These are phyloP conservation scores for Elaphomyces granulatus DNA, from an alignment of 495 filamentous ascomycete species.

Conservation along the genomic window DNA sequence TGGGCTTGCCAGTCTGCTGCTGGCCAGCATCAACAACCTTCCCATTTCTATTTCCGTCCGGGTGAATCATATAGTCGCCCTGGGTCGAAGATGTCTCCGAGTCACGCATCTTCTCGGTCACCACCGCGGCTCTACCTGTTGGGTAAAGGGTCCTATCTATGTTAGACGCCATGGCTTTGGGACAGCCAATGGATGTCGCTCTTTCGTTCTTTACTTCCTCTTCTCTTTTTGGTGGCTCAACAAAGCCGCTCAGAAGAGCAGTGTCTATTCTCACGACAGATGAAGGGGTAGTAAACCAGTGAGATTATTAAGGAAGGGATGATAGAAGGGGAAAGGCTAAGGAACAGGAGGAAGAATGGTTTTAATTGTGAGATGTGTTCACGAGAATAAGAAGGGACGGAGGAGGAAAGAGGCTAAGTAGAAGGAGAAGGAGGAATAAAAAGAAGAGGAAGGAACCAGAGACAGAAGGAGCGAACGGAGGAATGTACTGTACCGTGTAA, in stretches of 20 bases:
- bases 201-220: background rate
- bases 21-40: background rate
- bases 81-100: slow-evolving; percentile 26
- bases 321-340: background rate
- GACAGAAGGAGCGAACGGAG: background rate
- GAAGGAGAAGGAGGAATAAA: background rate
- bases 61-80: slow-evolving; percentile 13
- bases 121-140: slow-evolving; percentile 10
- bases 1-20: slow-evolving; percentile 3
- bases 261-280: background rate
- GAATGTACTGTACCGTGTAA: background rate
- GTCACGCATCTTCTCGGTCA: slow-evolving; percentile 18
- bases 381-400: slow-evolving; percentile 1
- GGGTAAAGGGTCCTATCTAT: slow-evolving; percentile 1
- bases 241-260: background rate
- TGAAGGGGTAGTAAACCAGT: background rate
- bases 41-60: slow-evolving; percentile 6
- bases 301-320: background rate
- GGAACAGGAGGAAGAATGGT: background rate
- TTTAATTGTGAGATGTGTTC: background rate
- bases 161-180: slow-evolving; percentile 7
- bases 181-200: background rate
- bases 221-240: background rate
- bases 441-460: background rate
- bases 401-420: background rate